Evolutionary conservation across 2,329 filamentous ascomycete species (phyloP).

Genomic region (Cladosporium sp.): DNA sequence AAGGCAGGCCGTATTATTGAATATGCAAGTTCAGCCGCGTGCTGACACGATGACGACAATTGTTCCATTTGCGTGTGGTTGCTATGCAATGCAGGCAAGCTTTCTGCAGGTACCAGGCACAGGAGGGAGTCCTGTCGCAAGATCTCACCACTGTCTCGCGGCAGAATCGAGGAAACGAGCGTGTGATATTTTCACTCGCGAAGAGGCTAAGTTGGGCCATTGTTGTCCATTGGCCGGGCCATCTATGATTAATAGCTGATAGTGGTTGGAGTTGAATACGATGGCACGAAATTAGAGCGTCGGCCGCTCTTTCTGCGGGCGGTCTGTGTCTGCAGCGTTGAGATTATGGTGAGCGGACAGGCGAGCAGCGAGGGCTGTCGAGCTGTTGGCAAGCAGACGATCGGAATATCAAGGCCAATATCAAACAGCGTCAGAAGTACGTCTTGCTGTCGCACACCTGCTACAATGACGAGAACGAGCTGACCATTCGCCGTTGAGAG

Average conservation of each 20-base stretch:
- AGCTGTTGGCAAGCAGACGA: slow-evolving; percentile 2
- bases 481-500: not conserved
- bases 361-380: not conserved
- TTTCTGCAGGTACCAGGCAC: slow-evolving; percentile 19
- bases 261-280: slow-evolving; percentile 3
- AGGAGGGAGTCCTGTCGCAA: not conserved
- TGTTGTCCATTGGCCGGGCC: not conserved
- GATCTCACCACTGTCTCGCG: slow-evolving; percentile 12
- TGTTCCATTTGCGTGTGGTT: slow-evolving; percentile 13
- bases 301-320: slow-evolving; percentile 9
- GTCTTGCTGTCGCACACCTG: not conserved
- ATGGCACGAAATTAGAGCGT: slow-evolving; percentile 11
- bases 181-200: not conserved
- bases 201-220: not conserved
- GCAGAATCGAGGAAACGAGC: not conserved
- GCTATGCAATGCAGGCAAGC: slow-evolving; percentile 12
- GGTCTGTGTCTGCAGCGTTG: slow-evolving; percentile 15
- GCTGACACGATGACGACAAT: slow-evolving; percentile 17
- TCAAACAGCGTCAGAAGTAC: slow-evolving; percentile 2
- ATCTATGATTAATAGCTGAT: not conserved
- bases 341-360: slow-evolving; percentile 5
- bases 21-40: not conserved
- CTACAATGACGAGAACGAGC: not conserved
- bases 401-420: slow-evolving; percentile 3
- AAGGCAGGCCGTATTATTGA: not conserved